Conservation (phyloP, 805 yeast genomes). For the Naumovozyma baii region DNA sequence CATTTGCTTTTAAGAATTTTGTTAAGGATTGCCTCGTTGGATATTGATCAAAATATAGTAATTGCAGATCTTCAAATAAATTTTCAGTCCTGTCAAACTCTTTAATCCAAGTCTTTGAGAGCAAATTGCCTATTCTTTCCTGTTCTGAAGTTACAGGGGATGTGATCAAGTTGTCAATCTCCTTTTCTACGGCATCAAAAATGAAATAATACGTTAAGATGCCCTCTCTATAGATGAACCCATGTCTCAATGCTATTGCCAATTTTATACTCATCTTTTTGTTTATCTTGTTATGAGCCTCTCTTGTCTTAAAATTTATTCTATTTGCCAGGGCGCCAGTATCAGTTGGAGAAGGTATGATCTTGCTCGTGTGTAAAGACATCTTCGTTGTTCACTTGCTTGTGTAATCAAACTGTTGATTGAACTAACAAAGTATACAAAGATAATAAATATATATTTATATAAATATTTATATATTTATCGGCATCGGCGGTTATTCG, state of each 20-base stretch:
- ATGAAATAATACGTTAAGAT: constrained; percentile 64
- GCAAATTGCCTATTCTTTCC: not conserved
- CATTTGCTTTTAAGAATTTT: not conserved
- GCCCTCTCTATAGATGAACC: constrained; percentile 72
- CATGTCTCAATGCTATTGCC: constrained; percentile 67
- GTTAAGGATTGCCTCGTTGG: not conserved
- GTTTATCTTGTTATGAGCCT: constrained; percentile 58
- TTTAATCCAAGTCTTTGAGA: constrained; percentile 43
- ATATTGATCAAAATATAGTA: constrained; percentile 39
- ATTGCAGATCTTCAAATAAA: constrained; percentile 52
- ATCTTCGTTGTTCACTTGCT: constrained; percentile 2
- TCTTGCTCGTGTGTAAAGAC: constrained; percentile 12
- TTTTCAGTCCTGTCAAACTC: constrained; percentile 54
- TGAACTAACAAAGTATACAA: too few relatives aligned
- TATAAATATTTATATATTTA: too few relatives aligned
- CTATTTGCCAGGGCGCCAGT: constrained; percentile 77
- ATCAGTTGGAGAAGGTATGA: constrained; percentile 70
- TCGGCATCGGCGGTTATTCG: too few relatives aligned
- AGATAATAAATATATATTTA: too few relatives aligned
- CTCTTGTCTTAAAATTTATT: constrained; percentile 59
- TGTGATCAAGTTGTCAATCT: constrained; percentile 38
- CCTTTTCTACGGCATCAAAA: constrained; percentile 52
- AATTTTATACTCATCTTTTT: constrained; percentile 59
- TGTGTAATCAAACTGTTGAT: too few relatives aligned
- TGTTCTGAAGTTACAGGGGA: constrained; percentile 1